phyloP scores from a whole-genome alignment of 371 early-diverging fungal species.

The Mortierella sp. region DNA sequence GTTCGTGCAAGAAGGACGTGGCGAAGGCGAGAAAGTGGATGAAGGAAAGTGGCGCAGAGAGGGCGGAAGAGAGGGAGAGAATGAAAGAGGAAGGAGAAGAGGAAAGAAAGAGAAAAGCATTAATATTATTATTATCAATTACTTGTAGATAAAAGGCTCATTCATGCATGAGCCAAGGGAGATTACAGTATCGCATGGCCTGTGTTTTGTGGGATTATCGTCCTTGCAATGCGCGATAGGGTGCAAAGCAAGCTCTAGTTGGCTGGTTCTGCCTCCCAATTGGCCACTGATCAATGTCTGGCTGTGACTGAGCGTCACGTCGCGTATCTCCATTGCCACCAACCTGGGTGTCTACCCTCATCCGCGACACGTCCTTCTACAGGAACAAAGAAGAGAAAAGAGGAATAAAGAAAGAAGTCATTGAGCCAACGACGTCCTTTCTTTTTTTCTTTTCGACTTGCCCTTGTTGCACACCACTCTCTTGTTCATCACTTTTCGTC shows the following conservation, averaged over 20 bases:
- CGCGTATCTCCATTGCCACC: not conserved
- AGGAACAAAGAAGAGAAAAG: not conserved
- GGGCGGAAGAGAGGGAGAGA: not conserved
- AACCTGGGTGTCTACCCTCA: not conserved
- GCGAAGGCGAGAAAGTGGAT: not conserved
- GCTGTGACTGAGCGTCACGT: not conserved
- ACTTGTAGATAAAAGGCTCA: not conserved
- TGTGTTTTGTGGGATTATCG: not conserved
- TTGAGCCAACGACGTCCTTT: not conserved
- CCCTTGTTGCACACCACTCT: not conserved
- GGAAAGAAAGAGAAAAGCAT: not conserved
- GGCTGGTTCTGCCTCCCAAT: not conserved
- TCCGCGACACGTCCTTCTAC: not conserved
- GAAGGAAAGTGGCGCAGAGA: not conserved
- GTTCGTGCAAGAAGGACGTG: not conserved
- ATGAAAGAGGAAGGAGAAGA: not conserved
- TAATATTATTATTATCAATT: not conserved
- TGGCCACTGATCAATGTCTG: not conserved
- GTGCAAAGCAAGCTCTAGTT: not conserved
- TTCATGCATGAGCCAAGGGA: not conserved
- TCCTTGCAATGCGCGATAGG: too few species aligned
- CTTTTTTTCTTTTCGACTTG: too few species aligned
- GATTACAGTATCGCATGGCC: not conserved
- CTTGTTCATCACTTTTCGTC: not conserved
- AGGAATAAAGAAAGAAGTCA: not conserved